Evolutionary conservation across 768 basidiomycete genomes (phyloP), one percentile per base, ranked within the genome.

Genomic region (Lactifluus hygrophoroides): DNA sequence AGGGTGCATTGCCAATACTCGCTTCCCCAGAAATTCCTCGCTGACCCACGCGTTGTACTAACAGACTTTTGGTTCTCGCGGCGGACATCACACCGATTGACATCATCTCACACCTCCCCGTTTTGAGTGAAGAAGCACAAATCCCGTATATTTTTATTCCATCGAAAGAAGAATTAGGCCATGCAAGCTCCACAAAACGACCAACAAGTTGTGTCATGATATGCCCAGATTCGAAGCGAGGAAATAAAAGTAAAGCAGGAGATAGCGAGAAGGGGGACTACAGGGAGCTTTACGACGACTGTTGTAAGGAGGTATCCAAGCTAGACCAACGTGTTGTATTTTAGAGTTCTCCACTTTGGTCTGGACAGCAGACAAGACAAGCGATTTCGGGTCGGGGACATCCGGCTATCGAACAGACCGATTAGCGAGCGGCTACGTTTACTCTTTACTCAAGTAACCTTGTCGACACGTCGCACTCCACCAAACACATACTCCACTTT

Each of bases 181-280:
- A 89, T 65, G 91, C 94, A 17, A 93, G 93, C 69, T 88, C 91
- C 51, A 99, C 96, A 44, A 99, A 99, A 75, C 86, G 96, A 65
- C 95, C 96, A 34, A 99, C 96, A 49, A 95, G 93, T 65, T 97
- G 94, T 71, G 94, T 99, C 5, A 89, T 99, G 84, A 78, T 98
- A 52, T 94, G 89, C 70, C 89, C 90, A 1, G 77, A 86, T 68
- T 78, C 83, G 69, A 90, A 90, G 70, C 83, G 82, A 70, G 88
- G 84, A 68, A 69, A 72, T 47, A 85, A 83, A 66, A 74, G 76
- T 67, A 85, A 87, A 65, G 78, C 75, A 16, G 74, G 71, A 5
- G 84, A 83, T 43, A 80, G 71, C 45, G 85, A 80, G 40, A 82
- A 91, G 60, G 86, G 88, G 56, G 94, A 96, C 67, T 95, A 90